Conservation (phyloP, 495 filamentous ascomycete species). For the Xylaria castorea region DNA sequence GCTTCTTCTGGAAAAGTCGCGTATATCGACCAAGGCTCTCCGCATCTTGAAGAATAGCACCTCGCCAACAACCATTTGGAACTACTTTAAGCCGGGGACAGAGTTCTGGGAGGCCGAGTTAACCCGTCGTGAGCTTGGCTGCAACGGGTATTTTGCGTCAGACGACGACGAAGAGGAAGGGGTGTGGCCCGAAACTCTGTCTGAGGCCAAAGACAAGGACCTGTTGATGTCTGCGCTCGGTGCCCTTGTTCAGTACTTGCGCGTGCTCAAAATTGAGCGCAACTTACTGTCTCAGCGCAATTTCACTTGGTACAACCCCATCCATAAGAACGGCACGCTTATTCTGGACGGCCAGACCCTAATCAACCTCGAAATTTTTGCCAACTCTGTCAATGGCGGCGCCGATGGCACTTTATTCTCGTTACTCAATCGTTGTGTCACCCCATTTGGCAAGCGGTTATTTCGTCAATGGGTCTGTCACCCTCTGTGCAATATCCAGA, state of each 20-base stretch:
- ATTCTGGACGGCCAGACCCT: slow-evolving; percentile 96
- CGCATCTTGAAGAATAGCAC: slow-evolving; percentile 99
- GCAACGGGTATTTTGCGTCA: slow-evolving; percentile 77
- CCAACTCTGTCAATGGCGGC: slow-evolving; percentile 90
- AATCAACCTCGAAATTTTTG: slow-evolving; percentile 96
- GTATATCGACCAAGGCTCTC: slow-evolving; percentile 79
- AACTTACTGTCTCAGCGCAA: slow-evolving; percentile 89
- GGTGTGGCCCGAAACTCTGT: slow-evolving; percentile 81
- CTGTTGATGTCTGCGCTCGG: slow-evolving; percentile 92
- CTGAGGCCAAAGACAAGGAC: slow-evolving; percentile 77
- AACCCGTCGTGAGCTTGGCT: slow-evolving; percentile 81
- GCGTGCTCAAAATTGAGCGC: slow-evolving; percentile 85
- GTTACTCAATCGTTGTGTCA: slow-evolving; percentile 91
- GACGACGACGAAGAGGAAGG: slow-evolving; percentile 65
- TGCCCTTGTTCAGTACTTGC: slow-evolving; percentile 85
- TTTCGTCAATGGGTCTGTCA: slow-evolving; percentile 99
- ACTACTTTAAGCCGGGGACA: slow-evolving; percentile 82
- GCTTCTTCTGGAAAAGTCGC: slow-evolving; percentile 87
- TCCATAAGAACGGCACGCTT: slow-evolving; percentile 88
- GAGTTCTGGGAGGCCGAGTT: slow-evolving; percentile 94
- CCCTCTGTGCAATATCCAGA: slow-evolving; percentile 81
- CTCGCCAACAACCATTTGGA: slow-evolving; percentile 91
- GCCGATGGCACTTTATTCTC: slow-evolving; percentile 85
- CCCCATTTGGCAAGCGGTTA: slow-evolving; percentile 95
- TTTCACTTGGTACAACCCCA: slow-evolving; percentile 91